Evolutionary conservation across 805 yeast genomes (phyloP), one percentile per base, ranked within the genome.

Genomic region (Diddensiella santjacobensis): DNA sequence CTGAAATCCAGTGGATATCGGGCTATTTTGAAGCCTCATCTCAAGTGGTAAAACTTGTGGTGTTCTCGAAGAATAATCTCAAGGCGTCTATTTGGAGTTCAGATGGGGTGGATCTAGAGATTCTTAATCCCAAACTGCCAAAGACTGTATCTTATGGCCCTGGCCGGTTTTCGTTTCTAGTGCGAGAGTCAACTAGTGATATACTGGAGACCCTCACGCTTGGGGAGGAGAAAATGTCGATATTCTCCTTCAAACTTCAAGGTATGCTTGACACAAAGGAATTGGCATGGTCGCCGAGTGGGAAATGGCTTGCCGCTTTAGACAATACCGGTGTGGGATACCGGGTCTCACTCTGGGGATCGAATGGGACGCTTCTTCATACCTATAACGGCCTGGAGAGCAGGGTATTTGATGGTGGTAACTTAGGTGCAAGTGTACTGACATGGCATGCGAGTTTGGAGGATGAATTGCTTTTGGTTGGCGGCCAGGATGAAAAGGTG

Each of bases 251-350:
- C 10, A 31, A 24, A 15, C 36, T 52, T 10, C 19, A 22, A 3
- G 55, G 49, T 2, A 36, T 46, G 15, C 45, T 57, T 13, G 59
- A 55, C 39, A 37, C 51, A n/a, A 52, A 41, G 31, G 48, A 40
- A n/a, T 47, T 44, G 3, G 42, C 49, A 39, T 52, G 54, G 55
- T 57, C 60, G 5, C 52, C 48, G 3, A 40, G 47, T 20, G 58
- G 57, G 2, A 36, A 42, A 22, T 54, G 45, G 40, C 41, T 54
- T 6, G 58, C 58, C 2, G 55, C 49, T 2, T 36, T 46, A 3
- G 60, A 57, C 24, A 48, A 42, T 22, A 50, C 52, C 8, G 50
- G 43, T 3, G 26, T 43, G 4, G 60, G 59, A 4, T 53, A 51
- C 44, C 22, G 39, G 6, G 56, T 53, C 20, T 24, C 18, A n/a